Evolutionary conservation across 257 asterid genomes (phyloP).

Genomic region (Salvia miltiorrhiza): DNA sequence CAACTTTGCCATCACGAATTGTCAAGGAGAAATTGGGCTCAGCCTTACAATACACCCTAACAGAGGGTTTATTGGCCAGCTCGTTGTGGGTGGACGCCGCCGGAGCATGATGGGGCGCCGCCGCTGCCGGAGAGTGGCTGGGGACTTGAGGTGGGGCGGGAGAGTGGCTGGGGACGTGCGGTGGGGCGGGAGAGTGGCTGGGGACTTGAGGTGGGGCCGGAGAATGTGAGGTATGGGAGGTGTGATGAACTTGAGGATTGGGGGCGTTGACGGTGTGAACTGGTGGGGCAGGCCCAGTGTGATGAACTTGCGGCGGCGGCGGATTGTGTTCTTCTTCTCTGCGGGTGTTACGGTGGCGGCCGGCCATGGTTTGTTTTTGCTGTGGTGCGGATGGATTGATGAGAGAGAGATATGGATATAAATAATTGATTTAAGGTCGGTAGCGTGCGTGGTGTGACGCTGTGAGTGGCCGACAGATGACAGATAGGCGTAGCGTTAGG

Average conservation of each 20-base stretch:
- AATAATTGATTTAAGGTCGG: background rate
- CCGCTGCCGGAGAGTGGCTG: background rate
- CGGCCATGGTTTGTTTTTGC: background rate
- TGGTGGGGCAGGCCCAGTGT: background rate
- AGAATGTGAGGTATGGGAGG: background rate
- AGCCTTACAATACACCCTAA: constrained; percentile 65
- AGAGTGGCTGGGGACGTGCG: background rate
- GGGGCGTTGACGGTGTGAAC: constrained; percentile 4
- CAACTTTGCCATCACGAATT: constrained; percentile 67
- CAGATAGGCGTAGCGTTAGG: background rate
- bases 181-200: constrained; percentile 17
- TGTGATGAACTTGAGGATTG: constrained; percentile 5
- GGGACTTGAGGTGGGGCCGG: constrained; percentile 23
- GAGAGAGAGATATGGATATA: background rate
- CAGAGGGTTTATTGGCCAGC: constrained; percentile 45
- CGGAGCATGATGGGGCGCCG: constrained; percentile 7
- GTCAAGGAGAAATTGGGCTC: constrained; percentile 59
- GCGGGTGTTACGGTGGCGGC: background rate
- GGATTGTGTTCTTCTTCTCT: constrained; percentile 21
- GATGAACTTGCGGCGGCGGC: constrained; percentile 6
- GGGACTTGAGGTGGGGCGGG: background rate
- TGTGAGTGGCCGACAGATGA: constrained; percentile 2
- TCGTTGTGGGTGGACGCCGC: constrained; percentile 24
- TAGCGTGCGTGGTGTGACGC: background rate
- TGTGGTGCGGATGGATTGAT: background rate